Base-by-base conservation (phyloP, 805 yeast species). In the Phaffomyces antillensis region DNA sequence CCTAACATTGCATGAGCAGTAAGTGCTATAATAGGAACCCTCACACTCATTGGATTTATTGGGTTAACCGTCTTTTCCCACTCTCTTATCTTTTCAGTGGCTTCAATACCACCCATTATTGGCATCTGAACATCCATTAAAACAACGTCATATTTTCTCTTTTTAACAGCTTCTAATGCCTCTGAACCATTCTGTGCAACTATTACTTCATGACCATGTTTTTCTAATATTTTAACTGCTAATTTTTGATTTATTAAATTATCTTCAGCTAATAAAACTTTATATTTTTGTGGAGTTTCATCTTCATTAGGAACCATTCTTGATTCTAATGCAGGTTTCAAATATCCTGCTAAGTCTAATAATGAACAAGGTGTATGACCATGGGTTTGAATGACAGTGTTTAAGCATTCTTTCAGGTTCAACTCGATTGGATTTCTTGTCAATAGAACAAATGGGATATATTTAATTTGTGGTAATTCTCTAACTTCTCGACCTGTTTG, bases 71-170 rank as follows among this genome's bases (percentile, higher is more conserved):
- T 83, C 68, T 76, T 79, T 64, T 87, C 96, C 95, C 95, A 86
- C 58, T 84, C 88, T 54, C 96, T 71, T 43, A 87, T 87, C 63
- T 80, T 79, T 39, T 83, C 86, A 1, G 96, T 86, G 3, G 96
- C 95, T 59, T 87, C 96, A 62, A 87, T 87, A 0, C 96, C 96
- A 26, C 96, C 95, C 93, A 87, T 88, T 15, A 86, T 86, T 9
- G 96, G 96, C 96, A 87, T 87, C 63, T 87, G 96, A 38, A 87
- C 95, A 67, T 87, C 96, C 96, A 87, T 87, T 53, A 87, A 73
- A 17, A 87, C 84, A 39, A 85, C 90, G 60, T 87, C 96, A 60
- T 81, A 87, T 40, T 74, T 71, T 49, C 74, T 76, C 52, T 75
- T 71, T 60, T 80, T 71, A 38, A 86, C 79, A 1, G 89, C 90